phyloP scores from a whole-genome alignment of 1,139 yeast species.

The Taphrina deformans region DNA sequence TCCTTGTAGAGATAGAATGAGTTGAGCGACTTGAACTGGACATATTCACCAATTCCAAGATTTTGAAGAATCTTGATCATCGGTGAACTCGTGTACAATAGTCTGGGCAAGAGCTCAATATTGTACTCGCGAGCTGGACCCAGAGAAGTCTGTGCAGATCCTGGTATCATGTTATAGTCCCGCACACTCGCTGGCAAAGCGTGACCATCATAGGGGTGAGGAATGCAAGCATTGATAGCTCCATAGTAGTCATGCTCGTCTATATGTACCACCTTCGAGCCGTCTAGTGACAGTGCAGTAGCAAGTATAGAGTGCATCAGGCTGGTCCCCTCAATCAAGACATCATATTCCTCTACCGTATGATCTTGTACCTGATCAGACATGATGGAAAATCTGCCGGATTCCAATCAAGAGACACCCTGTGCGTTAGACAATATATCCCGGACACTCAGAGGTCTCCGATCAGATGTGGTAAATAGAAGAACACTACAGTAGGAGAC shows the following conservation, averaged over 20 bases:
- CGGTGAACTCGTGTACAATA: constrained; percentile 85
- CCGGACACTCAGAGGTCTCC: too few relatives aligned
- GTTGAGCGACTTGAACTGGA: constrained; percentile 86
- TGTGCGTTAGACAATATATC: too few relatives aligned
- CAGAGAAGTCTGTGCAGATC: not conserved
- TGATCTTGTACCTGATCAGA: not conserved
- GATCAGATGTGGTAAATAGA: too few relatives aligned
- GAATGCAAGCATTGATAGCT: constrained; percentile 78
- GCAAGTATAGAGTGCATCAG: constrained; percentile 83
- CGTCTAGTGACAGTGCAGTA: constrained; percentile 48
- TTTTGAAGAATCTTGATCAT: constrained; percentile 73
- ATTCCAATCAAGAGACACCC: too few relatives aligned
- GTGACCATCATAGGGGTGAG: constrained; percentile 62
- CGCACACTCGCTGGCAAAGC: not conserved
- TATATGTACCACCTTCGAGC: constrained; percentile 53
- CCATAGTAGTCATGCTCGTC: constrained; percentile 85
- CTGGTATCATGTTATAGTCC: not conserved
- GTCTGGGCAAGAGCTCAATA: constrained; percentile 83
- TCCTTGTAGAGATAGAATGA: constrained; percentile 83
- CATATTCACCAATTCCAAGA: constrained; percentile 82
- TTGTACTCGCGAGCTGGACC: constrained; percentile 70
- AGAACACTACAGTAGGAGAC: too few relatives aligned
- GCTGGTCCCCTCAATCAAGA: constrained; percentile 89
- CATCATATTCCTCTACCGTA: constrained; percentile 58
- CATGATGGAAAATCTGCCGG: not conserved